These are phyloP conservation scores for Zygnema circumcarinatum DNA, from an alignment of 139 green algal species.

Conservation along the genomic window DNA sequence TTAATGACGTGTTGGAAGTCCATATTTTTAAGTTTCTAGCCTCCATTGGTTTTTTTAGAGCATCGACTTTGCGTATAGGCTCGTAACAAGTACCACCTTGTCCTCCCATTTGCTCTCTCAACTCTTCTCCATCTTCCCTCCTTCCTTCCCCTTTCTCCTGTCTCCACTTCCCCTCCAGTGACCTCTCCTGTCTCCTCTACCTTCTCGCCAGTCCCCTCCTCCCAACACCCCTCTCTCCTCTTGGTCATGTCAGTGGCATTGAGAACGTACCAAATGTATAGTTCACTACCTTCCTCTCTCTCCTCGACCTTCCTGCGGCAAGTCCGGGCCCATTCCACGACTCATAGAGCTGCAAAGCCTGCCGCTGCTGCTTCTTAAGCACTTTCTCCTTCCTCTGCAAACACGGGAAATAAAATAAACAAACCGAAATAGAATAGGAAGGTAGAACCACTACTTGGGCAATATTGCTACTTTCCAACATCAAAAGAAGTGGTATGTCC, in stretches of 20 bases:
- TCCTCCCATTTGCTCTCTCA: not conserved
- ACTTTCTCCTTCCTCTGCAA: slow-evolving; percentile 1
- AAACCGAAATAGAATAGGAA: no score
- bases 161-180: not conserved
- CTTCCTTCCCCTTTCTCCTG: not conserved
- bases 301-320: not conserved
- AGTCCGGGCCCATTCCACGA: not conserved
- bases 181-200: not conserved
- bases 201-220: no score
- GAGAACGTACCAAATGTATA: slow-evolving; percentile 22
- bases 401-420: not conserved
- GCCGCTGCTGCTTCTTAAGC: slow-evolving; percentile 1
- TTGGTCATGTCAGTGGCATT: not conserved
- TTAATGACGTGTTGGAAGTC: no score
- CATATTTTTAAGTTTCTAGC: no score
- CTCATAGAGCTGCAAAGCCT: not conserved
- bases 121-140: not conserved
- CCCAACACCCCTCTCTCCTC: not conserved
- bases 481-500: no score
- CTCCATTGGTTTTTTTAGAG: no score
- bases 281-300: slow-evolving; percentile 3
- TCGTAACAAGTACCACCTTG: no score
- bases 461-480: no score
- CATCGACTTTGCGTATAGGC: no score
- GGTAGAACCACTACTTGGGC: no score